Conservation (phyloP, 2,329 filamentous ascomycete genomes). For the Phyllosticta paracitricarpa region DNA sequence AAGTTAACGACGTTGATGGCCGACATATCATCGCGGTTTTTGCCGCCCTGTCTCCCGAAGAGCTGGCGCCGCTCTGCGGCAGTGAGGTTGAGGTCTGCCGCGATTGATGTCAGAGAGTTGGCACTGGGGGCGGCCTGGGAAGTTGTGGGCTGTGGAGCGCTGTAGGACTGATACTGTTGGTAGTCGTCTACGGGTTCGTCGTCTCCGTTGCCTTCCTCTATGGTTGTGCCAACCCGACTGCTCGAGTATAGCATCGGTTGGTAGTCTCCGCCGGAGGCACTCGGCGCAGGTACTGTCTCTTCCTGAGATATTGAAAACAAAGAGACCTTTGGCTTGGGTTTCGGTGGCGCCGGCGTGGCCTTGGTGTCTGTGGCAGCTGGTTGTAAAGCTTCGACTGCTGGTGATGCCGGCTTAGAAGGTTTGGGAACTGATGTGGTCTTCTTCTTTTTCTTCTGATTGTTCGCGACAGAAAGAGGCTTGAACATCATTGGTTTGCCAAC, state of each 20-base stretch:
- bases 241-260: slow-evolving; percentile 27
- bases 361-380: background rate
- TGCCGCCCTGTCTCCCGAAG: slow-evolving; percentile 57
- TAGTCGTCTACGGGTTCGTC: background rate
- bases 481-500: slow-evolving; percentile 80
- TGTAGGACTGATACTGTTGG: background rate
- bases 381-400: background rate
- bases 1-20: slow-evolving; percentile 68
- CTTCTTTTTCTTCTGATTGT: slow-evolving; percentile 63
- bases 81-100: slow-evolving; percentile 69
- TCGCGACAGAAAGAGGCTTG: slow-evolving; percentile 73
- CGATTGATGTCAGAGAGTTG: slow-evolving; percentile 56
- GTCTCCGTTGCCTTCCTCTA: background rate
- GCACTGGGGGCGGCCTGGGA: background rate
- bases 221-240: background rate
- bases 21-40: slow-evolving; percentile 35
- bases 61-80: slow-evolving; percentile 69
- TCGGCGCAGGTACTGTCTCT: slow-evolving; percentile 21
- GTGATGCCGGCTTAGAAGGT: background rate
- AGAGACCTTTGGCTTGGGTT: slow-evolving; percentile 48
- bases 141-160: slow-evolving; percentile 25
- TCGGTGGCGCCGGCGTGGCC: background rate
- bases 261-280: slow-evolving; percentile 21
- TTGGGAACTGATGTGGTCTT: slow-evolving; percentile 12
- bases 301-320: slow-evolving; percentile 55